Evolutionary conservation across 192 early-diverging fungal genomes (phyloP).

Genomic region (Coemansia biformis): DNA sequence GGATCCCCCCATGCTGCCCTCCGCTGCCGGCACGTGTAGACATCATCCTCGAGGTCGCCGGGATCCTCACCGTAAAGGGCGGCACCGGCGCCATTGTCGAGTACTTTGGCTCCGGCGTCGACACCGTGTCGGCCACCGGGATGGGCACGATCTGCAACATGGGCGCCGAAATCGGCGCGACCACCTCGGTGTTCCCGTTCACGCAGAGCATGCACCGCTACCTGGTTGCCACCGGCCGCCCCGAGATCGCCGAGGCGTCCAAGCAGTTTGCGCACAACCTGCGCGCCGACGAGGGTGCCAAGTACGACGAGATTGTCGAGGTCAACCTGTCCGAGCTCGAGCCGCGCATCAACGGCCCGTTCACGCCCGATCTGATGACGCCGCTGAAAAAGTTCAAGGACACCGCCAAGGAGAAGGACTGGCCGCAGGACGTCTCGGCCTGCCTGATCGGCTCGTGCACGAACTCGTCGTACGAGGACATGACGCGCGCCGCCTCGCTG

Average conservation of each 20-base stretch:
- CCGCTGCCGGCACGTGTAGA: constrained; percentile 28
- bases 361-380: constrained; percentile 92
- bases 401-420: constrained; percentile 76
- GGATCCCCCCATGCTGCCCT: too few species aligned
- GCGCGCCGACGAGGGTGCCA: constrained; percentile 75
- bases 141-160: constrained; percentile 99
- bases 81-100: constrained; percentile 96
- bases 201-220: constrained; percentile 88
- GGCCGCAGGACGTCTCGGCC: constrained; percentile 83
- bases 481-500: constrained; percentile 86
- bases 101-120: constrained; percentile 94
- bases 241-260: constrained; percentile 71
- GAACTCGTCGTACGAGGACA: constrained; percentile 98
- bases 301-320: constrained; percentile 92
- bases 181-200: constrained; percentile 95
- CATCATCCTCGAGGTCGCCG: constrained; percentile 91
- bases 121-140: constrained; percentile 91
- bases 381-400: constrained; percentile 91
- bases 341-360: constrained; percentile 96
- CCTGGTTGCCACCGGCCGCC: constrained; percentile 80
- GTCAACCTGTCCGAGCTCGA: constrained; percentile 89
- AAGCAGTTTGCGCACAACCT: constrained; percentile 85
- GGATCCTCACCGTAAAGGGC: constrained; percentile 93
- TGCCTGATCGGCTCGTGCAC: constrained; percentile 97
- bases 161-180: constrained; percentile 98